Evolutionary conservation across 495 filamentous ascomycete genomes (phyloP), one percentile per base, ranked within the genome.

Genomic region (Lepraria neglecta): DNA sequence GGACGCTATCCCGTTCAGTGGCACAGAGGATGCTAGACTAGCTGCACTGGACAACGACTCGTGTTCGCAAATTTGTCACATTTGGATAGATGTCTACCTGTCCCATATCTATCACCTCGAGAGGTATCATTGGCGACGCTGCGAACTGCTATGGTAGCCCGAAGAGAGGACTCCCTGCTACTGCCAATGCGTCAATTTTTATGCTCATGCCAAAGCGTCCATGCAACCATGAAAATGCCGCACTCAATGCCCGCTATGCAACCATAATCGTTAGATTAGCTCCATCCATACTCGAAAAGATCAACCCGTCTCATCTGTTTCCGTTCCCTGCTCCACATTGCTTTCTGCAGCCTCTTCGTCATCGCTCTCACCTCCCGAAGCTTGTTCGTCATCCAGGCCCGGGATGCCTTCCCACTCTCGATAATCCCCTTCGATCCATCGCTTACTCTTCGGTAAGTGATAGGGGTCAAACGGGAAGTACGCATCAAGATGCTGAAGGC

Each of bases 401-500:
- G 88, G 84, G 19, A 95, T 83, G 10, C 82, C 80, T 48, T 82
- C 82, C 92, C 92, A 99, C 60, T 87, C 77, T 24, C 91, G 78
- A 67, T 97, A 99, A 65, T 92, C 91, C 4, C 80, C 79, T 53
- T 89, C 82, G 53, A 99, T 68, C 94, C 95, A 97, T 43, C 83
- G 78, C 70, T 86, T 88, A 66, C 91, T 95, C 54, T 82, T 77
- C 0, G 90, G 92, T 14, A 97, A 78, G 63, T 89, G 84, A 73
- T 96, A 97, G 3, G 94, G 94, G 69, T 99, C 94, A 68, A 99
- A 99, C 2, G 95, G 94, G 71, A 97, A 97, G 72, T 92, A 96
- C 0, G 89, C 88, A 63, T 97, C 92, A 3, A 97, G 79, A 70
- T 92, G 82, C 53, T 84, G 79, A 73, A 83, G 84, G 44, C 85